Conservation (phyloP, 257 asterid genomes). For the Cinchona pubescens region DNA sequence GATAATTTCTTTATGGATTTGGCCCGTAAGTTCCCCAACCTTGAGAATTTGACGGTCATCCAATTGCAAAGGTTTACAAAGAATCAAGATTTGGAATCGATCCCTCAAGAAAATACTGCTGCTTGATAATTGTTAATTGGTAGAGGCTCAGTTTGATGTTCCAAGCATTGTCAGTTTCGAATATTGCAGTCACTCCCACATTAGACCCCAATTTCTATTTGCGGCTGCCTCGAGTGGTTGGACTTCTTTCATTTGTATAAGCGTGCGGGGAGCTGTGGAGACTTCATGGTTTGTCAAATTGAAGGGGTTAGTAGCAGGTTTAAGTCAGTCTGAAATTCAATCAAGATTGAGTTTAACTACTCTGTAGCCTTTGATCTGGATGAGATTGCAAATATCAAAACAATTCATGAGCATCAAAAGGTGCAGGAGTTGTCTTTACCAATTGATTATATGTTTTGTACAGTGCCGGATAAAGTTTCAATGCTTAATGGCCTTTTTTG, state of each 20-base stretch:
- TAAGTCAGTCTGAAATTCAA: neutral
- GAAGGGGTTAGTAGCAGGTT: neutral
- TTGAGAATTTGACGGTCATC: too few relatives aligned
- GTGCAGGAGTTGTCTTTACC: neutral
- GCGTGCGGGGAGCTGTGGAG: neutral
- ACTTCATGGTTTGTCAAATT: neutral
- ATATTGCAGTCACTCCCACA: accelerated
- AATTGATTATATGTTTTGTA: neutral
- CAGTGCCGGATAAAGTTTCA: neutral
- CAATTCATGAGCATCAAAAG: too few relatives aligned
- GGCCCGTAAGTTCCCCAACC: neutral
- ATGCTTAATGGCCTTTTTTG: neutral
- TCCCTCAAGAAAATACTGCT: neutral
- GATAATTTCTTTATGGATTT: neutral
- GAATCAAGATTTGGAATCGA: neutral
- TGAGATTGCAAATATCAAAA: neutral
- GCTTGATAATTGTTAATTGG: neutral
- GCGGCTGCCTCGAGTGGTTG: neutral
- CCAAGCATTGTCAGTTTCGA: neutral
- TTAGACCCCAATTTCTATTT: neutral
- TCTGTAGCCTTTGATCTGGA: too few relatives aligned
- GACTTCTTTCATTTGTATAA: neutral
- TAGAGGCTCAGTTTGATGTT: constrained; percentile 1
- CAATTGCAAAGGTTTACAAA: too few relatives aligned
- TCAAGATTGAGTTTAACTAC: accelerated